A percentile compares a stretch with the other conserved stretches of the same genome.
Evolutionary conservation across 1,284 basidiomycete genomes (phyloP).

Genomic region (Melampsora americana): DNA sequence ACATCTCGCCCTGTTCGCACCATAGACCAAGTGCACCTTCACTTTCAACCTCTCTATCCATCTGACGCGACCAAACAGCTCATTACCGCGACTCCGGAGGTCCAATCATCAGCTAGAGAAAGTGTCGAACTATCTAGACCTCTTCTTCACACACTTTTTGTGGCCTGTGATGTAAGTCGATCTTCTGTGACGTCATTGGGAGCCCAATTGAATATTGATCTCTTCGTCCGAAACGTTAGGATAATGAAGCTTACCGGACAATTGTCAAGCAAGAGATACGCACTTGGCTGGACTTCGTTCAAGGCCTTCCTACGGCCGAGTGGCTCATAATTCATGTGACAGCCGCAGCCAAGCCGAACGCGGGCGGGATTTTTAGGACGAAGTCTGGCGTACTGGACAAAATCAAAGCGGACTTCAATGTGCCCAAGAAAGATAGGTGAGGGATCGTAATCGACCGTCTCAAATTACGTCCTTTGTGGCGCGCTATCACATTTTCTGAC

Average conservation of each 20-base stretch:
- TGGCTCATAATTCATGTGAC: conserved; percentile 84
- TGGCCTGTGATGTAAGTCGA: conserved; percentile 73
- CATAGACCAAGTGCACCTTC: conserved; percentile 73
- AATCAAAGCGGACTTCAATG: conserved; percentile 86
- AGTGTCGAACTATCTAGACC: conserved; percentile 57
- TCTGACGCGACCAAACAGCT: conserved; percentile 19
- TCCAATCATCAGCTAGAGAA: neutral
- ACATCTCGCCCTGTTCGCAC: conserved; percentile 68
- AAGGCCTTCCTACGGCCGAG: conserved; percentile 73
- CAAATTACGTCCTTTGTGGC: neutral
- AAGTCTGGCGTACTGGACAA: conserved; percentile 84
- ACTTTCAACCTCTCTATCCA: conserved; percentile 47
- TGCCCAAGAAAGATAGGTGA: conserved; percentile 80
- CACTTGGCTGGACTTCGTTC: conserved; percentile 75
- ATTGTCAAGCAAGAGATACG: conserved; percentile 77
- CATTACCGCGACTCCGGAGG: neutral
- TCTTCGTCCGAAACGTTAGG: conserved; percentile 59
- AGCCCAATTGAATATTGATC: neutral
- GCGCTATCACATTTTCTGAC: conserved; percentile 15
- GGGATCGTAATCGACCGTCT: neutral
- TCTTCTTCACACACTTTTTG: conserved; percentile 76
- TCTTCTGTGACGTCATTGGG: neutral
- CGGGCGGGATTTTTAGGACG: conserved; percentile 70
- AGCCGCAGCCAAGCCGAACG: conserved; percentile 47
- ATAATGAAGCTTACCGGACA: conserved; percentile 75